Base-by-base conservation (phyloP, 108 stramenopile species). In the Nannochloropsis gaditana region DNA sequence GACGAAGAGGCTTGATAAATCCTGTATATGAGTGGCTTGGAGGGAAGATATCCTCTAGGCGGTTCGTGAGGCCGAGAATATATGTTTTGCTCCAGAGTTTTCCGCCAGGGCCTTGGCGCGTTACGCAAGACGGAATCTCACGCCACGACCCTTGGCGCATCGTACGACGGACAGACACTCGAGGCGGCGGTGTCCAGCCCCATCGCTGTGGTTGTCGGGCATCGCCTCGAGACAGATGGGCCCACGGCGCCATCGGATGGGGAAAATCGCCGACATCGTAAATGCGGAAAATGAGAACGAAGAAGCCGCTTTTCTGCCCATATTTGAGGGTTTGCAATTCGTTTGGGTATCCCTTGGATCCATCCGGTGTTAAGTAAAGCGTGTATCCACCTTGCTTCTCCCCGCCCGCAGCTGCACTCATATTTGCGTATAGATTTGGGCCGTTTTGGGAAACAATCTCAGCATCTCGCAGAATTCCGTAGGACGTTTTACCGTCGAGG, bases 341-440 rank as follows among this genome's bases (percentile, higher is more conserved):
- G 2, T 73, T 73, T n/a, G 59, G 59, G 2, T 73, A 73, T n/a
- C 8, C 59, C 59, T n/a, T n/a, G 59, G 8, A 15, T 5, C 59
- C 59, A 2, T 73, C 59, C 19, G 59, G 19, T n/a, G 59, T 73
- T n/a, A 73, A 73, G 59, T 73, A n/a, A n/a, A 73, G 59, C 19
- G 59, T 73, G 59, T 73, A 73, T 15, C 59, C 59, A n/a, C 59
- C 59, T 73, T 73, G 59, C 59, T 73, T 73, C 59, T 73, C 59
- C n/a, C 59, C 59, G n/a, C 59, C 19, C 59, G n/a, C n/a, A 15
- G 59, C 59, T 15, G 59, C 59, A 73, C 19, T 73, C 4, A 73
- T 73, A n/a, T 73, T 73, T 4, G 15, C n/a, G 59, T 73, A 73
- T n/a, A 73, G 19, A n/a, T 73, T 73, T 6, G 59, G 59, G 59